Percentiles rank a stretch among this genome's conserved stretches.
Conservation (phyloP, 805 yeast genomes). For the Komagataella ulmi region DNA sequence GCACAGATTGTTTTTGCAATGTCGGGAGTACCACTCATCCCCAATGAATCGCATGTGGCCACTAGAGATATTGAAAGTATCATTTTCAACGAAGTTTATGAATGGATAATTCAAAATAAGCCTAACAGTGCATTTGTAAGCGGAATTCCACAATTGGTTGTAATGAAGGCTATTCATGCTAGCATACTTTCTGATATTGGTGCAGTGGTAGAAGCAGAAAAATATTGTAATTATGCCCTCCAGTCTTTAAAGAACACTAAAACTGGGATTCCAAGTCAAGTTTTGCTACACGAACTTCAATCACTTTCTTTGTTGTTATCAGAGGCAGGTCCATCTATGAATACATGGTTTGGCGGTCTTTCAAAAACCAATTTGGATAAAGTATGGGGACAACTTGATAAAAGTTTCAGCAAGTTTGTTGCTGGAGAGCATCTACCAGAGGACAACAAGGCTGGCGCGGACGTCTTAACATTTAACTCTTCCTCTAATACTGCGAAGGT, state of each 20-base stretch:
- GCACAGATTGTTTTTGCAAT: slow-evolving; percentile 23
- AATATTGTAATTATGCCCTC: slow-evolving; percentile 41
- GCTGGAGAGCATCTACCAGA: slow-evolving; percentile 66
- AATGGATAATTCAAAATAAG: slow-evolving; percentile 27
- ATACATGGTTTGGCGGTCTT: slow-evolving; percentile 59
- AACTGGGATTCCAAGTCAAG: slow-evolving; percentile 18
- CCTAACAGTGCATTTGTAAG: slow-evolving; percentile 17
- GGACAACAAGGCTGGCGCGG: slow-evolving; percentile 9
- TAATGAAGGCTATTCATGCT: slow-evolving; percentile 57
- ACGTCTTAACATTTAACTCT: slow-evolving; percentile 6
- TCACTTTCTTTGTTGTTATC: slow-evolving; percentile 32
- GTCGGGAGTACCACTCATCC: slow-evolving; percentile 16
- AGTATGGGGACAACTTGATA: slow-evolving; percentile 82
- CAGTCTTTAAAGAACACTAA: slow-evolving; percentile 24
- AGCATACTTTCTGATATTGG: slow-evolving; percentile 59
- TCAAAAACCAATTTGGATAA: slow-evolving; percentile 52
- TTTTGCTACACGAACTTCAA: slow-evolving; percentile 18
- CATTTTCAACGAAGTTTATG: slow-evolving; percentile 59
- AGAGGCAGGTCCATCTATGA: slow-evolving; percentile 24
- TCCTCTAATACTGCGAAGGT: neutral
- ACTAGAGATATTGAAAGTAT: slow-evolving; percentile 25
- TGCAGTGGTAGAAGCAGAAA: slow-evolving; percentile 40
- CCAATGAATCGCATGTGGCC: slow-evolving; percentile 5
- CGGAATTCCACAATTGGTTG: slow-evolving; percentile 36
- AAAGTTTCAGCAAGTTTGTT: slow-evolving; percentile 64